Evolutionary conservation across 305 asterid species (phyloP).

Genomic region (Nicotiana rustica): DNA sequence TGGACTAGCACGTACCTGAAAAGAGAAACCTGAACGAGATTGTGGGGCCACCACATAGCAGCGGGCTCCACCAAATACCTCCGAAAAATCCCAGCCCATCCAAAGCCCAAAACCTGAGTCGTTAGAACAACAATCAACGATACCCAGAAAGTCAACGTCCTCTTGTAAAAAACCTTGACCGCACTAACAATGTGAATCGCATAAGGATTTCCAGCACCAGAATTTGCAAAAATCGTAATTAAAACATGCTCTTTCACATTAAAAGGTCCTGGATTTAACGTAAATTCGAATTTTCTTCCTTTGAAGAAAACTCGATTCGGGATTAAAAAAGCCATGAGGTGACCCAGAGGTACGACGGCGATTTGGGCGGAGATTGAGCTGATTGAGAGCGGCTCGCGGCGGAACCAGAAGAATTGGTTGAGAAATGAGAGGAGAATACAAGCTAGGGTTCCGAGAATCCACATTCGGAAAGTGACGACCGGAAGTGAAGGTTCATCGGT

Average conservation of each 20-base stretch:
- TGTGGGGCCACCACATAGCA: constrained; percentile 99
- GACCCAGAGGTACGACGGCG: constrained; percentile 94
- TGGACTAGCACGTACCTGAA: constrained; percentile 62
- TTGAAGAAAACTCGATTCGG: constrained; percentile 66
- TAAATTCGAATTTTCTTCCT: constrained; percentile 71
- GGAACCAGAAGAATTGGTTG: constrained; percentile 97
- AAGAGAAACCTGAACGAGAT: constrained; percentile 92
- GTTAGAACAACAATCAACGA: constrained; percentile 82
- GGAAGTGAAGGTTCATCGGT: constrained; percentile 71
- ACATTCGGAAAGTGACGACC: constrained; percentile 88
- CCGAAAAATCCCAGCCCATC: constrained; percentile 97
- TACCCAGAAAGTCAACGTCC: constrained; percentile 79
- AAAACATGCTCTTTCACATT: constrained; percentile 92
- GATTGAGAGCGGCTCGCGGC: constrained; percentile 90
- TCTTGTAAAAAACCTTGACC: constrained; percentile 77
- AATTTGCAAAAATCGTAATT: constrained; percentile 87
- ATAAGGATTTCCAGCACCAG: constrained; percentile 91
- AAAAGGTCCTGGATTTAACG: constrained; percentile 78
- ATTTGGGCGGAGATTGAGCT: constrained; percentile 92
- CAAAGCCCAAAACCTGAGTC: constrained; percentile 92
- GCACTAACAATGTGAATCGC: constrained; percentile 86
- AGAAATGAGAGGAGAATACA: constrained; percentile 88
- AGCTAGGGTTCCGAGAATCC: constrained; percentile 75
- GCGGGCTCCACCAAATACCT: constrained; percentile 92
- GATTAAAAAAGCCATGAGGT: constrained; percentile 73